These are phyloP conservation scores for Thalassiosira mediterranea DNA, from an alignment of 352 stramenopile genomes.

Conservation along the genomic window DNA sequence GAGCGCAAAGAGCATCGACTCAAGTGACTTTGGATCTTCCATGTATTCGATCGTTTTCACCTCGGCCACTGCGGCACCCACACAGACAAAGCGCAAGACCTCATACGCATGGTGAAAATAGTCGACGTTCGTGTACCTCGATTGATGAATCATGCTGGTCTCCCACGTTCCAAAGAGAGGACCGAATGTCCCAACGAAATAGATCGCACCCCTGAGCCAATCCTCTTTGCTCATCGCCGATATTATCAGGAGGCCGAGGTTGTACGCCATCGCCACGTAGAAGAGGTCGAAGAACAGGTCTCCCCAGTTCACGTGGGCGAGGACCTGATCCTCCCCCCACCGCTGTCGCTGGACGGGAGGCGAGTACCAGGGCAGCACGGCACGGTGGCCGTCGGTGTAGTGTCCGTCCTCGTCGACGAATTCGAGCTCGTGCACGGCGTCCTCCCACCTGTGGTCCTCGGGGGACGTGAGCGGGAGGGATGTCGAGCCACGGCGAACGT, in stretches of 20 bases:
- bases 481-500: too few species aligned
- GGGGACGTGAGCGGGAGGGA: too few species aligned
- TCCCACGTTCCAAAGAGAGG: constrained; percentile 32
- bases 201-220: constrained; percentile 26
- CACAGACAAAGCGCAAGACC: constrained; percentile 23
- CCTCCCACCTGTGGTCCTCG: too few species aligned
- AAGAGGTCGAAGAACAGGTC: constrained; percentile 77
- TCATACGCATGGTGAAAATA: constrained; percentile 35
- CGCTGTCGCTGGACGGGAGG: constrained; percentile 31
- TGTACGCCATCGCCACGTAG: constrained; percentile 57
- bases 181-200: constrained; percentile 40
- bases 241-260: constrained; percentile 35
- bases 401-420: background rate
- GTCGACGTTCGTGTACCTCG: constrained; percentile 32
- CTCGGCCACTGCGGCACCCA: constrained; percentile 12
- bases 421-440: too few species aligned
- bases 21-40: constrained; percentile 7
- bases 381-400: background rate
- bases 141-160: constrained; percentile 19
- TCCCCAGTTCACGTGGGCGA: constrained; percentile 63
- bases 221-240: constrained; percentile 10
- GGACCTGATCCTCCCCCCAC: constrained; percentile 35
- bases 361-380: background rate
- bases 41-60: constrained; percentile 11
- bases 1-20: background rate